Percentiles rank a stretch among this genome's conserved stretches.
Evolutionary conservation across 169 alveolate genomes (phyloP).

Genomic region (Eimeria necatrix): DNA sequence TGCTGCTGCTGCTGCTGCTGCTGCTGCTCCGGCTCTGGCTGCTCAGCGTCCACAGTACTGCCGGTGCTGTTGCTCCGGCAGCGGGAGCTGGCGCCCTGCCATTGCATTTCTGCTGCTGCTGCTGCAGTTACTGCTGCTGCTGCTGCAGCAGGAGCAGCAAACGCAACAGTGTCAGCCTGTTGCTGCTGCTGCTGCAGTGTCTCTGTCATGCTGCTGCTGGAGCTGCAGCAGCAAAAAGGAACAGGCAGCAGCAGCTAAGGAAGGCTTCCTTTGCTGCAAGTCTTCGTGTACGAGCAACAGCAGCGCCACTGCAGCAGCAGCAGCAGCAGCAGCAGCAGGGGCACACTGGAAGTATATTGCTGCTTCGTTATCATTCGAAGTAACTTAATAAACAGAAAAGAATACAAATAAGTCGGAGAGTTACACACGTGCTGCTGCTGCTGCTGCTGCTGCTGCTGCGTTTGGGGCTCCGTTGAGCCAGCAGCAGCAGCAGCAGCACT

Average conservation of each 20-base stretch:
- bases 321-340: not conserved
- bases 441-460: not conserved
- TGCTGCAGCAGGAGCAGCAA: too few relatives aligned
- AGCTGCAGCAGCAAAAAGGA: conserved; percentile 23
- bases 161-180: not conserved
- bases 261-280: too few relatives aligned
- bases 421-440: not conserved
- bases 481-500: too few relatives aligned
- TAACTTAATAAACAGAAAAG: not conserved
- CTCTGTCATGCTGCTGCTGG: not conserved
- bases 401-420: not conserved
- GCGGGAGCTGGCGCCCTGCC: not conserved
- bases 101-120: not conserved
- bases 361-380: not conserved
- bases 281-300: too few relatives aligned
- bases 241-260: too few relatives aligned
- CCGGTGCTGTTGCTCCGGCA: conserved; percentile 87
- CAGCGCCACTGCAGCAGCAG: not conserved
- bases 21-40: not conserved
- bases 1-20: not conserved
- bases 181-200: not conserved
- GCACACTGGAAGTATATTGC: not conserved
- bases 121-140: not conserved
- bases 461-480: not conserved
- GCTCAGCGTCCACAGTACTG: conserved; percentile 84